phyloP scores from a whole-genome alignment of 805 yeast genomes.

The Maudiozyma turicensis region DNA sequence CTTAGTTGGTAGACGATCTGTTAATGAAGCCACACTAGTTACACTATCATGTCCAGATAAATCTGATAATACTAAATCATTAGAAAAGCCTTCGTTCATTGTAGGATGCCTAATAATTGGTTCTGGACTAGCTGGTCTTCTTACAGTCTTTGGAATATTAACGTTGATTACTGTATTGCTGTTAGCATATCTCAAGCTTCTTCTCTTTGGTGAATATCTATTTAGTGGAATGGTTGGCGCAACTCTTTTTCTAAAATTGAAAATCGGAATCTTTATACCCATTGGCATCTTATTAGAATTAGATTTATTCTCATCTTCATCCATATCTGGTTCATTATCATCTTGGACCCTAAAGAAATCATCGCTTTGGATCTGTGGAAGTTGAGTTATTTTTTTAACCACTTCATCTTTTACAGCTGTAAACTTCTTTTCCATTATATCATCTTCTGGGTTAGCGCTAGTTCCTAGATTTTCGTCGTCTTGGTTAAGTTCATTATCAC shows the following conservation, averaged over 20 bases:
- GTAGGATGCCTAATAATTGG: neutral
- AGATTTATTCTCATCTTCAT: neutral
- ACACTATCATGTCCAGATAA: neutral
- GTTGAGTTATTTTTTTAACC: no score
- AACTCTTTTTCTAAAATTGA: neutral
- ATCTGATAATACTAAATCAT: neutral
- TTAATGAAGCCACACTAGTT: constrained; percentile 9
- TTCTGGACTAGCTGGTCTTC: neutral
- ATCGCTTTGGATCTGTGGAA: no score
- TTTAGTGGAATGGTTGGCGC: no score
- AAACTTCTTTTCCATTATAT: no score
- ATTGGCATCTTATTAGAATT: neutral
- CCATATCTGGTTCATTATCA: no score
- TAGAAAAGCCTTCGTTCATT: neutral
- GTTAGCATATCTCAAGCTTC: neutral
- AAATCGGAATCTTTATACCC: neutral
- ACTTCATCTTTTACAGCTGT: no score
- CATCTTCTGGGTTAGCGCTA: no score
- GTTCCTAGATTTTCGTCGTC: no score
- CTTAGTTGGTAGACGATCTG: constrained; percentile 12
- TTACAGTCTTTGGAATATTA: neutral
- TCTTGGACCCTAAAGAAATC: no score
- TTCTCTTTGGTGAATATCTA: neutral
- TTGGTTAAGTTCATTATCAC: no score
- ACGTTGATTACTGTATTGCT: neutral